A percentile compares a stretch with the other conserved stretches of the same genome.
These are phyloP conservation scores for Zygotorulaspora florentina DNA, from an alignment of 805 yeast genomes.

Conservation along the genomic window DNA sequence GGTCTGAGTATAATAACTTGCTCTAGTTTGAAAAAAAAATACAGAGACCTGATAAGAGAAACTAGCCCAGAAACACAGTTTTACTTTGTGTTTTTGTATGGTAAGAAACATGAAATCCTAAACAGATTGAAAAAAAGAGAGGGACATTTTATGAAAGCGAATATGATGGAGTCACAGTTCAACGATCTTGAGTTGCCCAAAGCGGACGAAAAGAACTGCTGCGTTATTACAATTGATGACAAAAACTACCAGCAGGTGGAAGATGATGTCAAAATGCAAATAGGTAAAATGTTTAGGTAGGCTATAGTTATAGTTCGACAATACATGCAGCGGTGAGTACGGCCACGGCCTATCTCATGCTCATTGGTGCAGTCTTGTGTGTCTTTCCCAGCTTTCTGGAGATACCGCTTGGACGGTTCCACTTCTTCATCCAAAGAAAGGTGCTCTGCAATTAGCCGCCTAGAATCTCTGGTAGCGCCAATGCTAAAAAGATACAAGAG, in stretches of 20 bases:
- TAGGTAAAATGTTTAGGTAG: conserved; percentile 3
- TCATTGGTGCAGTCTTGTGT: too few species aligned
- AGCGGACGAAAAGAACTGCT: conserved; percentile 35
- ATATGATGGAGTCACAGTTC: conserved; percentile 79
- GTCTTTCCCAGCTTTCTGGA: too few species aligned
- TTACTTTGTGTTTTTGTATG: conserved; percentile 62
- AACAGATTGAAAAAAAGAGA: conserved; percentile 59
- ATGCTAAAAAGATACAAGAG: too few species aligned
- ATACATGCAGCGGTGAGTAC: too few species aligned
- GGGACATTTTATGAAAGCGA: conserved; percentile 82
- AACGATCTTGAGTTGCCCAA: conserved; percentile 68
- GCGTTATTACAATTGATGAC: conserved; percentile 31
- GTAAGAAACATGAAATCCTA: conserved; percentile 56
- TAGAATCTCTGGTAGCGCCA: too few species aligned
- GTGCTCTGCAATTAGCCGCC: too few species aligned
- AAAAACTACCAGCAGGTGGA: conserved; percentile 23
- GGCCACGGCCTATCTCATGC: too few species aligned
- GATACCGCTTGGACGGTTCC: too few species aligned
- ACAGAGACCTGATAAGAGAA: conserved; percentile 58
- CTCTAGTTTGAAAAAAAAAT: conserved; percentile 72
- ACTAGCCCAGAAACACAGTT: conserved; percentile 39
- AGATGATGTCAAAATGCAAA: conserved; percentile 16
- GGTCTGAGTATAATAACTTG: conserved; percentile 61
- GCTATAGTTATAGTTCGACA: too few species aligned
- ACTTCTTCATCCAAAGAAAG: too few species aligned